A percentile compares a stretch with the other conserved stretches of the same genome.
These are phyloP conservation scores for Cordyceps fumosorosea DNA, from an alignment of 2,329 filamentous ascomycete species.

Conservation along the genomic window DNA sequence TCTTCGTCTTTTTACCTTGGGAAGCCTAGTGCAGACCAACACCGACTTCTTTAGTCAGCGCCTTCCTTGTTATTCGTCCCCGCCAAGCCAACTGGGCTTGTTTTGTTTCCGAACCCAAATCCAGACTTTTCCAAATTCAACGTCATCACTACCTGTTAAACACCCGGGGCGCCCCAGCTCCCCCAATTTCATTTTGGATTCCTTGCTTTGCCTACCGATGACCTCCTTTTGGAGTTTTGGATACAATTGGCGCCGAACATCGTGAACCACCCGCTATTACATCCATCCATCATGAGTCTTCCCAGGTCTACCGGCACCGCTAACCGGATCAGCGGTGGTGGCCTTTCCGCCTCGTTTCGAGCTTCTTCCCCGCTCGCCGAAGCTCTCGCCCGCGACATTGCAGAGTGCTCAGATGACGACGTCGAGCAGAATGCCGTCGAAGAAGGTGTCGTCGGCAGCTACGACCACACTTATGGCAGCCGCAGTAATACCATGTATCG, in stretches of 20 bases:
- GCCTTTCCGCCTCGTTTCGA: slow-evolving; percentile 44
- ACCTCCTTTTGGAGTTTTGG: neutral
- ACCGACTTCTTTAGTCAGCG: neutral
- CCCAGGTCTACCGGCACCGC: slow-evolving; percentile 14
- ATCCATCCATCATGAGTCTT: neutral
- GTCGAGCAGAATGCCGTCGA: slow-evolving; percentile 27
- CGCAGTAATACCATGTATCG: slow-evolving; percentile 51
- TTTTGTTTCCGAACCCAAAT: neutral
- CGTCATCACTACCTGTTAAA: neutral
- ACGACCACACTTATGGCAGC: slow-evolving; percentile 26
- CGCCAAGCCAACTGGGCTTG: neutral
- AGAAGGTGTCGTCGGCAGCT: slow-evolving; percentile 29
- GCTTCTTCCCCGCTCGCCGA: slow-evolving; percentile 61
- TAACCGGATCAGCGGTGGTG: slow-evolving; percentile 8
- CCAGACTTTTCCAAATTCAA: neutral
- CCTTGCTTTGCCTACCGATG: neutral
- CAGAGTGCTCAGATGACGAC: slow-evolving; percentile 55
- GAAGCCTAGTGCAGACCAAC: neutral
- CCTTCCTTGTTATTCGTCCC: neutral
- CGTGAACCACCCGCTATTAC: neutral
- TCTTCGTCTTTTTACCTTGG: neutral
- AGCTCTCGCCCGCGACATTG: slow-evolving; percentile 59
- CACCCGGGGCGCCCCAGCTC: neutral
- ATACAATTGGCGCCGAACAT: neutral
- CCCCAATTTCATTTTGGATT: neutral